Base-by-base conservation (phyloP, 148 eudicot genomes). In the Vaccinium macrocarpon region DNA sequence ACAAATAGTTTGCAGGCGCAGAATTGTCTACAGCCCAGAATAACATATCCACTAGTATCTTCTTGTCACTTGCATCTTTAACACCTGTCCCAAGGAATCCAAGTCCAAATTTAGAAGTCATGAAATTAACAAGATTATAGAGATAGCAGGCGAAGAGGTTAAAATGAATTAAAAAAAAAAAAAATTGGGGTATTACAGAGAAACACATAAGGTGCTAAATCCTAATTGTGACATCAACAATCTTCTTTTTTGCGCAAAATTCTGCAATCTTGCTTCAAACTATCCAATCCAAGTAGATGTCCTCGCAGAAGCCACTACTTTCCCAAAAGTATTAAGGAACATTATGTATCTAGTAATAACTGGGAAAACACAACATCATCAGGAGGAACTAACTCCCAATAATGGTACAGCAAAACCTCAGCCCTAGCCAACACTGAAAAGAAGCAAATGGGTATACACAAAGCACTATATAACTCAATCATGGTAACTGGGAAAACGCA, bases 21-120 rank as follows among this genome's bases (percentile, higher is more conserved):
- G 97, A 91, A 85, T 93, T 96, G 81, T 96, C 99, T 14, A 96
- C 96, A 0, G 99, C 99, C 99, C 99, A 96, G 79, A 96, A 94
- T 72, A 96, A 86, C 99, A 96, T 96, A 79, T 96, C 99, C 57
- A 95, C 99, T 82, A 96, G 72, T 85, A 96, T 96, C 89, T 96
- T 96, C 92, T 95, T 96, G 87, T 96, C 99, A 38, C 97, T 95
- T 27, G 99, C 98, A 90, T 96, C 99, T 89, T 96, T 96, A 55
- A 88, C 95, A 84, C 99, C 99, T 96, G 21, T 46, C 68, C 75
- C 16, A 76, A 25, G 1, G 50, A 86, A 72, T 59, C 53, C 74
- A 62, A 80, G 9, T 23, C 53, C 38, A 9, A 27, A 29, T 48
- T 61, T 83, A 84, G 62, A 49, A 49, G 21, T 51, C 18, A n/a